Conservation (phyloP, 1,284 basidiomycete genomes). For the Anthracocystis panici-leucophaei region DNA sequence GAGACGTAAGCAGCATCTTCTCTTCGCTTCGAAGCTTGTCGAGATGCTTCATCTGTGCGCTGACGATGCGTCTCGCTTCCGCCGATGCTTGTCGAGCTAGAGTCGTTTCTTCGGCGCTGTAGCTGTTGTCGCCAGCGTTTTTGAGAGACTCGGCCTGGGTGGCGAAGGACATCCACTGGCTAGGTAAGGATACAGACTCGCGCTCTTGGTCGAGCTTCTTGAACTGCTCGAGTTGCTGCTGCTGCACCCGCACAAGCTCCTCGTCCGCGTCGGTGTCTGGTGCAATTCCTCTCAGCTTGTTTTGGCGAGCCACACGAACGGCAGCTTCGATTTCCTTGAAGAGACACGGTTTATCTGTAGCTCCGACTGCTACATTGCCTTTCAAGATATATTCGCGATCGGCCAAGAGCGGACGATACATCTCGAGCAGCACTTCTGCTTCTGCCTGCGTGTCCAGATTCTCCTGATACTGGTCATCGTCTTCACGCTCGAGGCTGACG, state of each 20-base stretch:
- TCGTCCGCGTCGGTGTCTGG: conserved; percentile 42
- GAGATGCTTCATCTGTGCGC: conserved; percentile 42
- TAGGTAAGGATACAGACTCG: conserved; percentile 24
- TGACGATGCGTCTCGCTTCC: conserved; percentile 36
- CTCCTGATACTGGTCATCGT: conserved; percentile 67
- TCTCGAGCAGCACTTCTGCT: conserved; percentile 64
- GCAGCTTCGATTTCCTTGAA: conserved; percentile 56
- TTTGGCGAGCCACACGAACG: conserved; percentile 28
- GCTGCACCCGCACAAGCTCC: conserved; percentile 47
- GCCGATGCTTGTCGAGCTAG: conserved; percentile 30
- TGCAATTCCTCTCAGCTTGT: conserved; percentile 26
- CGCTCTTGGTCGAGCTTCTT: conserved; percentile 56
- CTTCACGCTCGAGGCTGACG: conserved; percentile 58
- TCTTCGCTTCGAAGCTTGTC: conserved; percentile 51
- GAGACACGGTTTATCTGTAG: conserved; percentile 54
- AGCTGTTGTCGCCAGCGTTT: conserved; percentile 28
- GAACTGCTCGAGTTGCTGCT: conserved; percentile 59
- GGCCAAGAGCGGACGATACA: conserved; percentile 63
- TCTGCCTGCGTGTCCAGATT: conserved; percentile 66
- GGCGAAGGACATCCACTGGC: conserved; percentile 22
- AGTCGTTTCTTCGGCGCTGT: conserved; percentile 34
- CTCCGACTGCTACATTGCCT: conserved; percentile 52
- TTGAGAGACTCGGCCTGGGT: conserved; percentile 37
- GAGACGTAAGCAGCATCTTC: conserved; percentile 35
- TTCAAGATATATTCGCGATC: conserved; percentile 64